Base-by-base conservation (phyloP, 352 stramenopile genomes). In the Phytopythium oedochilum region DNA sequence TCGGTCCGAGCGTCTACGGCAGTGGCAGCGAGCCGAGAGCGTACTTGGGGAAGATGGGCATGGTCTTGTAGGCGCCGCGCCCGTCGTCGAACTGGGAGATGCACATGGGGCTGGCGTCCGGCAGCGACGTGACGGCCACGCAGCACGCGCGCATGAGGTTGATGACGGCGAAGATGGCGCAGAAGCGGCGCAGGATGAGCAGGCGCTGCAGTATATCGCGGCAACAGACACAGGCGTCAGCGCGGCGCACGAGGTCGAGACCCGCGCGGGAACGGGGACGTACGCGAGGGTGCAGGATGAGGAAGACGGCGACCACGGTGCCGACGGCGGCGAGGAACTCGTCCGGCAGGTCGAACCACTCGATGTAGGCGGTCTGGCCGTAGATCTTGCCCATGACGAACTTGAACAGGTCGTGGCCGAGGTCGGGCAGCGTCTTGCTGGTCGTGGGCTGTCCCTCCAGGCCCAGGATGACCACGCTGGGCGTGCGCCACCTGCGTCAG, bases 11-110 rank as follows among this genome's bases (percentile, higher is more conserved):
- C n/a, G n/a, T n/a, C n/a, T n/a, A n/a, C n/a, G n/a, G n/a, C n/a
- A n/a, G n/a, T n/a, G n/a, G n/a, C n/a, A n/a, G n/a, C n/a, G n/a
- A n/a, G n/a, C n/a, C n/a, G n/a, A n/a, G 11, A 17, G 73, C 77
- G 56, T 60, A 93, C 82, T 87, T 90, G 43, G 85, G 85, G 55
- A 94, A 94, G n/a, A 94, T 88, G n/a, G 85, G 85, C 46, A 79
- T 62, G 29, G 77, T 73, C 70, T 94, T 94, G 81, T 92, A 94
- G 57, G 68, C 60, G 25, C 85, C 83, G 18, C 72, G 75, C 17
- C 66, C 55, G 11, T 63, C 71, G 18, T 85, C 73, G 49, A 94
- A 94, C 63, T 94, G 85, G n/a, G 81, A 86, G 51, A 92, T 92
- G 63, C 85, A 94, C 75, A 86, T 79, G 26, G 85, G 83, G 55